These are phyloP conservation scores for Curvularia eragrostidis DNA, from an alignment of 2,329 filamentous ascomycete species.

Conservation along the genomic window DNA sequence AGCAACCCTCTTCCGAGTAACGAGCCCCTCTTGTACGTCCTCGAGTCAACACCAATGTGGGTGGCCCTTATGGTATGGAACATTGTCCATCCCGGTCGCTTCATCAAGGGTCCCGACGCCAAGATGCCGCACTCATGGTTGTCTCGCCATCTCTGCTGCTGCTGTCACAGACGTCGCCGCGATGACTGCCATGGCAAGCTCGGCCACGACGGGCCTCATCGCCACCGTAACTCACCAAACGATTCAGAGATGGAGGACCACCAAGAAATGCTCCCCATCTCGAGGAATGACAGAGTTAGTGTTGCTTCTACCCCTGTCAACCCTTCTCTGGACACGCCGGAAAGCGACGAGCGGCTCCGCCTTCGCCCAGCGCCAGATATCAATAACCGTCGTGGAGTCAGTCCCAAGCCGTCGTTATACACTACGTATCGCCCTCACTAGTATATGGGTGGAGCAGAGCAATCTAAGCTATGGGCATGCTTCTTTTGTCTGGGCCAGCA, in stretches of 20 bases:
- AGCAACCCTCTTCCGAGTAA: slow-evolving; percentile 56
- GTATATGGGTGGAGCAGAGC: slow-evolving; percentile 5
- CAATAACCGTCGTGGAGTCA: slow-evolving; percentile 13
- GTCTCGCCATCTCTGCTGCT: slow-evolving; percentile 28
- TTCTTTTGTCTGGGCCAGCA: slow-evolving; percentile 38
- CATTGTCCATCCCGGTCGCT: slow-evolving; percentile 21
- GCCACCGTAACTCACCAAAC: slow-evolving; percentile 9
- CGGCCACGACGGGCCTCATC: slow-evolving; percentile 19
- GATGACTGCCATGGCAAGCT: slow-evolving; percentile 25
- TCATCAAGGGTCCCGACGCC: slow-evolving; percentile 22
- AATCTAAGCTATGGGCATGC: slow-evolving; percentile 1
- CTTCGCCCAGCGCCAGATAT: slow-evolving; percentile 17
- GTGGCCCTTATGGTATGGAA: slow-evolving; percentile 41
- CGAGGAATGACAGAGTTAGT: slow-evolving; percentile 3
- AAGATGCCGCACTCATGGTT: slow-evolving; percentile 30
- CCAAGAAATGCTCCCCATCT: slow-evolving; percentile 12
- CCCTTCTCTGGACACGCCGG: slow-evolving; percentile 10
- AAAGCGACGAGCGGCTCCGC: slow-evolving; percentile 9
- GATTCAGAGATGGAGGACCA: slow-evolving; percentile 14
- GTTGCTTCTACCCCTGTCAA: slow-evolving; percentile 5
- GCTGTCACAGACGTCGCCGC: slow-evolving; percentile 24
- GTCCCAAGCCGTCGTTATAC: slow-evolving; percentile 16
- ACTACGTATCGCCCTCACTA: slow-evolving; percentile 17
- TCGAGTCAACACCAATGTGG: slow-evolving; percentile 64
- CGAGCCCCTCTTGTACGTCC: slow-evolving; percentile 60